Percentiles rank a stretch among this genome's conserved stretches.
Evolutionary conservation across 768 basidiomycete species (phyloP).

Genomic region (Auricularia cornea): DNA sequence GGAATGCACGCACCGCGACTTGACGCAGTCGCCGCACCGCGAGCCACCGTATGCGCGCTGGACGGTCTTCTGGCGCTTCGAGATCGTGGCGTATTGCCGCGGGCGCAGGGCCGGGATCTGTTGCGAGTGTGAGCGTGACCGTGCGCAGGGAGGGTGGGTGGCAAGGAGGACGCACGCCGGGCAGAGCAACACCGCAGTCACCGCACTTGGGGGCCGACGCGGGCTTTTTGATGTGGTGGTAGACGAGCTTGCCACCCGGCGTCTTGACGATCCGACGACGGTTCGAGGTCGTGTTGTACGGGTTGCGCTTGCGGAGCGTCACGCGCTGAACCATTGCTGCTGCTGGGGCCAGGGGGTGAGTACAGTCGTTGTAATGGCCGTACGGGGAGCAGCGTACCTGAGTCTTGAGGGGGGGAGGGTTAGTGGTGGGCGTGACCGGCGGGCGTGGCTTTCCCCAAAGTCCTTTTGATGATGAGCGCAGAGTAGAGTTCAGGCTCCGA

Average conservation of each 20-base stretch:
- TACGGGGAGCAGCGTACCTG: no score
- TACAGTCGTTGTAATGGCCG: no score
- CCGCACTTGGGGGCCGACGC: conserved; percentile 92
- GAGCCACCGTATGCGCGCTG: conserved; percentile 96
- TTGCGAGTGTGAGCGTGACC: background rate
- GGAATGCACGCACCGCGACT: conserved; percentile 62
- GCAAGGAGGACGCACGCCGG: conserved; percentile 62
- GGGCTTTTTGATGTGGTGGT: conserved; percentile 96
- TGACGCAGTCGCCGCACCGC: conserved; percentile 91
- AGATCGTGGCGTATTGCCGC: conserved; percentile 89
- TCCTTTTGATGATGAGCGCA: no score
- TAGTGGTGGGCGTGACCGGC: no score
- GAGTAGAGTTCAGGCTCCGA: no score
- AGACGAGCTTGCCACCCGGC: conserved; percentile 95
- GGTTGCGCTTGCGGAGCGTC: conserved; percentile 95
- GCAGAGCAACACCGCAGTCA: conserved; percentile 91
- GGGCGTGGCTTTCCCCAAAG: no score
- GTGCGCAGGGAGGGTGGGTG: background rate
- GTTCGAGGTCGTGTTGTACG: conserved; percentile 98
- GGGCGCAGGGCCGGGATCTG: conserved; percentile 95
- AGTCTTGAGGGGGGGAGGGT: no score
- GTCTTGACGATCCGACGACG: conserved; percentile 94
- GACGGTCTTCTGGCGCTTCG: conserved; percentile 96
- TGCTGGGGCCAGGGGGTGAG: no score
- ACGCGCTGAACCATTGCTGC: conserved; percentile 92